phyloP scores from a whole-genome alignment of 805 yeast genomes.

The Candida maesae region DNA sequence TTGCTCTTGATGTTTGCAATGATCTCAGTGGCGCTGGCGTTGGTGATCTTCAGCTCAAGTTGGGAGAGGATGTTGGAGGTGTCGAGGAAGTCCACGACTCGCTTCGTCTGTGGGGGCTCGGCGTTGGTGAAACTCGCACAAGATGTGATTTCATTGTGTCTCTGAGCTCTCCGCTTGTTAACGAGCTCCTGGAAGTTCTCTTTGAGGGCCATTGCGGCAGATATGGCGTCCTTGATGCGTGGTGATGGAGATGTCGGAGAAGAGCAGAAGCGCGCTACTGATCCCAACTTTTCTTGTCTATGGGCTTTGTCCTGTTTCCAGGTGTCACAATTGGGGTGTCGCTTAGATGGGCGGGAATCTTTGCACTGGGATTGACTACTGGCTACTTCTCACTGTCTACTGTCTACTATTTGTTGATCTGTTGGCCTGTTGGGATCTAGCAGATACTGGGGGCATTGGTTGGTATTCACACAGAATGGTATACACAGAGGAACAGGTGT shows the following conservation, averaged over 20 bases:
- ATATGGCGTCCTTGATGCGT: neutral
- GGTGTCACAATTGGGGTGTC: too few species aligned
- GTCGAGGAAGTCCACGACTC: slow-evolving; percentile 1
- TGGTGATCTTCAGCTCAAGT: slow-evolving; percentile 37
- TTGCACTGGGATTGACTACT: too few species aligned
- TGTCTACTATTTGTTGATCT: too few species aligned
- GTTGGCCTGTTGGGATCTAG: too few species aligned
- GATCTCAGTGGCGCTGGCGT: slow-evolving; percentile 29
- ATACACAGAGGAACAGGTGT: too few species aligned
- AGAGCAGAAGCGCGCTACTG: neutral
- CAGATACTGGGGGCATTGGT: too few species aligned
- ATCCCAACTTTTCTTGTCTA: neutral
- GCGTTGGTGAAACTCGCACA: neutral
- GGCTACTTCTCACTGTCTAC: too few species aligned
- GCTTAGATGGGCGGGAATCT: too few species aligned
- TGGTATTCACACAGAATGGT: too few species aligned
- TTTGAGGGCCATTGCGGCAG: neutral
- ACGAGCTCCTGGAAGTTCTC: neutral
- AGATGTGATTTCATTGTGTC: too few species aligned
- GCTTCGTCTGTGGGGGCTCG: neutral
- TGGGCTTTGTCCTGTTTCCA: too few species aligned
- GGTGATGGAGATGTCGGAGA: neutral
- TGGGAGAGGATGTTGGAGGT: neutral
- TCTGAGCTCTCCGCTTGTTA: neutral
- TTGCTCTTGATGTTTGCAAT: slow-evolving; percentile 26